These are phyloP conservation scores for Retiboletus flavoniger DNA, from an alignment of 1,284 basidiomycete genomes.

Conservation along the genomic window DNA sequence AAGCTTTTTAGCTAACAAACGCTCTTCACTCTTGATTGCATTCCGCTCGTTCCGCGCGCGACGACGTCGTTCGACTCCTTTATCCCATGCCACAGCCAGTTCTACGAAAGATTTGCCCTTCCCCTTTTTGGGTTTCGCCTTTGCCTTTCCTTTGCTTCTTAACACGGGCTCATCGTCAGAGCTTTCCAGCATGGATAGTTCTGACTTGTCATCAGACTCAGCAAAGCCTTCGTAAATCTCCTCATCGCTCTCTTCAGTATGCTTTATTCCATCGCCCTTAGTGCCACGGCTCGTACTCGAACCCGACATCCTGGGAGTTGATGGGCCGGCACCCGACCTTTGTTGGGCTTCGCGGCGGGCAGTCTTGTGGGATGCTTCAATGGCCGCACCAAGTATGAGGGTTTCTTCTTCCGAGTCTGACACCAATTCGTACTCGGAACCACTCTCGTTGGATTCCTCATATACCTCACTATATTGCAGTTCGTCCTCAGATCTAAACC, in stretches of 20 bases:
- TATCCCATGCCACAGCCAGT: slow-evolving; percentile 1
- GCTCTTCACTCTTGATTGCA: slow-evolving; percentile 49
- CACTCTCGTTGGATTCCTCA: slow-evolving; percentile 55
- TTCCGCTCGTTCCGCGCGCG: slow-evolving; percentile 25
- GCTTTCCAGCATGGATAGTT: slow-evolving; percentile 18
- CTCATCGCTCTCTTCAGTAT: slow-evolving; percentile 32
- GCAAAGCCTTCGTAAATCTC: slow-evolving; percentile 30
- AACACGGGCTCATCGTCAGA: slow-evolving; percentile 39
- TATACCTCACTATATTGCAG: slow-evolving; percentile 41
- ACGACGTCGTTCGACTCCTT: slow-evolving; percentile 10
- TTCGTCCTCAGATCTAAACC: slow-evolving; percentile 38
- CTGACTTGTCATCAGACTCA: slow-evolving; percentile 31
- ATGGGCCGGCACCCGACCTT: slow-evolving; percentile 44
- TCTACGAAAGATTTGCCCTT: slow-evolving; percentile 35
- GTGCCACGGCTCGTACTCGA: slow-evolving; percentile 47
- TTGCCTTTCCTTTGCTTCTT: slow-evolving; percentile 35
- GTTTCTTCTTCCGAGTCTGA: slow-evolving; percentile 43
- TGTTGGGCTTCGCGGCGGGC: slow-evolving; percentile 37
- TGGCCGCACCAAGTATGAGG: slow-evolving; percentile 56
- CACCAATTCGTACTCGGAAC: slow-evolving; percentile 52
- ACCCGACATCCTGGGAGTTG: slow-evolving; percentile 36
- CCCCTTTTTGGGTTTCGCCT: slow-evolving; percentile 35
- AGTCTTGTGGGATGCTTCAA: slow-evolving; percentile 52
- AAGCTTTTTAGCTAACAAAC: slow-evolving; percentile 48
- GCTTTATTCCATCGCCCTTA: not conserved